Evolutionary conservation across 441 rosid species (phyloP).

Genomic region (Mallotus japonicus): DNA sequence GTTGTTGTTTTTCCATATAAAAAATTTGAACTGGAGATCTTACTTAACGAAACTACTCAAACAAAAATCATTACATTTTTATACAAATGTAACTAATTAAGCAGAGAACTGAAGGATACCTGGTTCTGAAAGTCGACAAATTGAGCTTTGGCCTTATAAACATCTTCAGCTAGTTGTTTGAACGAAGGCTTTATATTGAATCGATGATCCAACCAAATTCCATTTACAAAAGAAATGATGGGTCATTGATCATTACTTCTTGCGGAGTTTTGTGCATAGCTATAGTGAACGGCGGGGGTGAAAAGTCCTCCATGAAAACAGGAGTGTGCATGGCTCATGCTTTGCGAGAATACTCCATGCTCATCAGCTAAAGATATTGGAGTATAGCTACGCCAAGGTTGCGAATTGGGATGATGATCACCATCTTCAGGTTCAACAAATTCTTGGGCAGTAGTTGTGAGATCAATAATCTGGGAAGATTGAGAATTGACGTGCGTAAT

Average conservation of each 20-base stretch:
- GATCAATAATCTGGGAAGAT: not conserved
- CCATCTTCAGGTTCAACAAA: not conserved
- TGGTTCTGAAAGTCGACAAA: not conserved
- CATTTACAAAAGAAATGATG: too few relatives aligned
- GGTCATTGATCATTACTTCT: too few relatives aligned
- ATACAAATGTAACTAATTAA: not conserved
- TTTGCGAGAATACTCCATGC: too few relatives aligned
- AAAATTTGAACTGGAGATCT: too few relatives aligned
- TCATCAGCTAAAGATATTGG: too few relatives aligned
- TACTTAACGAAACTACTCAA: too few relatives aligned
- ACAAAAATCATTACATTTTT: too few relatives aligned
- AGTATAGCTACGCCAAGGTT: not conserved
- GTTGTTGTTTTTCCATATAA: too few relatives aligned
- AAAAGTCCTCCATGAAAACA: too few relatives aligned
- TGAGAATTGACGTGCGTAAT: not conserved
- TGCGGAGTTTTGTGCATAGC: too few relatives aligned
- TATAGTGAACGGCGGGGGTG: too few relatives aligned
- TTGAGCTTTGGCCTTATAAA: not conserved
- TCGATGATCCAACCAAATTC: not conserved
- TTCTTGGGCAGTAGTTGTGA: not conserved
- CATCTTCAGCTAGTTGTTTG: conserved; percentile 3
- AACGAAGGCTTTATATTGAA: not conserved
- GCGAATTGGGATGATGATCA: not conserved
- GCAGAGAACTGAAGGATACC: not conserved
- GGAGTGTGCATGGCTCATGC: too few relatives aligned